A percentile compares a stretch with the other conserved stretches of the same genome.
phyloP scores from a whole-genome alignment of 495 filamentous ascomycete genomes.

The Trichoderma gamsii region DNA sequence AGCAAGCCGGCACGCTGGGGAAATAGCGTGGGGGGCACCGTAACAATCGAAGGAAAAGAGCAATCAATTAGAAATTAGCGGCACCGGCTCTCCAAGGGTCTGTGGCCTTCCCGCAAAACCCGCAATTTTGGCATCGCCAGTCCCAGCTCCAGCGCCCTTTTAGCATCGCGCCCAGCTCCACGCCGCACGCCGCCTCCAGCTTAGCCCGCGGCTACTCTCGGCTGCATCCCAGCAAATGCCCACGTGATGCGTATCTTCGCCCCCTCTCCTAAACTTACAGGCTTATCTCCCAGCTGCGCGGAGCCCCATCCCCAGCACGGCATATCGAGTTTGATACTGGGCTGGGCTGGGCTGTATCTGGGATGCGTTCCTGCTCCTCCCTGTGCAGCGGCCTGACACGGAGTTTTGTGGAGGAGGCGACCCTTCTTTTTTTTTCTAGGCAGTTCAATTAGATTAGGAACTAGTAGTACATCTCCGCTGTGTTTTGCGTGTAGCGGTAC shows the following conservation, averaged over 20 bases:
- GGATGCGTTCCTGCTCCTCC: background rate
- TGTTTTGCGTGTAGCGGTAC: background rate
- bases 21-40: too few species aligned
- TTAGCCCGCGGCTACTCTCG: slow-evolving; percentile 5
- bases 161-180: background rate
- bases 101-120: too few species aligned
- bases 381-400: slow-evolving; percentile 6
- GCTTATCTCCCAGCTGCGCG: background rate
- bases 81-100: too few species aligned
- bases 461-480: too few species aligned
- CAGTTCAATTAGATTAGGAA: background rate
- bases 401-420: background rate
- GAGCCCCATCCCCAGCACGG: background rate
- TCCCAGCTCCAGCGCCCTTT: too few species aligned
- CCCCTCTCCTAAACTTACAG: background rate
- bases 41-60: too few species aligned
- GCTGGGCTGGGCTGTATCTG: background rate
- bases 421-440: background rate
- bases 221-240: background rate
- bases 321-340: background rate
- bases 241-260: background rate
- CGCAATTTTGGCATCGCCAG: too few species aligned
- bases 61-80: too few species aligned
- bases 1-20: too few species aligned
- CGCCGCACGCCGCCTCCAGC: background rate